Percentiles rank a stretch among this genome's conserved stretches.
These are phyloP conservation scores for Xylaria scruposa DNA, from an alignment of 495 filamentous ascomycete genomes.

Conservation along the genomic window DNA sequence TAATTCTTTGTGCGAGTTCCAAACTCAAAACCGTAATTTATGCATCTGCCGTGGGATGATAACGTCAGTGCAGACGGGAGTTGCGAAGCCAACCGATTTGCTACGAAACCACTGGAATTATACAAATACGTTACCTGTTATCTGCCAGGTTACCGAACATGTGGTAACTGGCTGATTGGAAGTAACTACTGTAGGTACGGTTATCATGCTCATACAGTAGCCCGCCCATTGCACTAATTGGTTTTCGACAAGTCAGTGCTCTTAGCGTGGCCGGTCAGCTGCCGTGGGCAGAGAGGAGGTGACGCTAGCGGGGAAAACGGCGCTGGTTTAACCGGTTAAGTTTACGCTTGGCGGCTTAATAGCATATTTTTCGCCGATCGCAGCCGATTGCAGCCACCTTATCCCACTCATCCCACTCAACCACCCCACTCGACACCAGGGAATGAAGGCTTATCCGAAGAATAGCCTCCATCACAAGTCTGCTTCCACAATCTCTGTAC, in stretches of 20 bases:
- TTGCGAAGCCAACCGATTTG: not conserved
- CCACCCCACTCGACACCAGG: not conserved
- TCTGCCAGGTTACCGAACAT: not conserved
- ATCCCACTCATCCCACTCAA: constrained; percentile 11
- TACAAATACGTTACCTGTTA: not conserved
- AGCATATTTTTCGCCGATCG: not conserved
- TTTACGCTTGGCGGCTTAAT: not conserved
- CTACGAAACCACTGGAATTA: constrained; percentile 2
- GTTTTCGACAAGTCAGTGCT: not conserved
- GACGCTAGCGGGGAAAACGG: not conserved
- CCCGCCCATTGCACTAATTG: not conserved
- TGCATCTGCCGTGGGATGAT: constrained; percentile 13
- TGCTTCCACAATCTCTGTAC: not conserved
- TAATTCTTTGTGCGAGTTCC: not conserved
- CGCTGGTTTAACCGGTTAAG: constrained; percentile 1
- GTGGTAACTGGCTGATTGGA: not conserved
- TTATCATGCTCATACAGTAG: not conserved
- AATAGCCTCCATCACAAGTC: constrained; percentile 16
- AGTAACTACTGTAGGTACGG: not conserved
- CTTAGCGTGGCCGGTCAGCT: constrained; percentile 10
- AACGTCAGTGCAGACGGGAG: constrained; percentile 12
- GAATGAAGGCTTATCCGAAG: constrained; percentile 3
- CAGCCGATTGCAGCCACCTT: constrained; percentile 10
- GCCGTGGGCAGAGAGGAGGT: not conserved
- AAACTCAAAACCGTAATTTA: constrained; percentile 6